Base-by-base conservation (phyloP, 176 grass and related monocot species). In the Oryza rufipogon region DNA sequence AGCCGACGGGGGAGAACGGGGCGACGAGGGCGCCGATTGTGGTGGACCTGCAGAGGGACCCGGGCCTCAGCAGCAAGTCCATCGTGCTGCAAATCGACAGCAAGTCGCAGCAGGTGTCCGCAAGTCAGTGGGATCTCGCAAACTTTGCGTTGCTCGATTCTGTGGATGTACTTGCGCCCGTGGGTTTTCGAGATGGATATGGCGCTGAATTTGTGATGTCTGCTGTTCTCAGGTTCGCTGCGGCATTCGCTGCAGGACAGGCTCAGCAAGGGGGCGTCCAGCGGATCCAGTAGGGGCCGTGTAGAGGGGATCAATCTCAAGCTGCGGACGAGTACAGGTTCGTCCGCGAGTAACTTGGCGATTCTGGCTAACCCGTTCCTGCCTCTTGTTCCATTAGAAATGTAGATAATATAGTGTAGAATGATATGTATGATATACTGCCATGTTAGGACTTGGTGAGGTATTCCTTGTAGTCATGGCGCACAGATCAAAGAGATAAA, bases 1-100 rank as follows among this genome's bases (percentile, higher is more conserved):
- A 98, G 96, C 96, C 96, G 26, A 98, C 93, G 23, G 96, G 96
- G 83, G 96, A 98, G 90, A 98, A 98, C 71, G 96, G 93, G 13
- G 96, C 96, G 17, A 98, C 96, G 36, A 88, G 93, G 76, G 93
- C 93, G 44, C 93, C 96, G 5, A 95, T 98, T 42, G 88, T 86
- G 52, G 86, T 98, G 49, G 96, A 95, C 87, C 83, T 98, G 64
- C 93, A 94, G 81, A 80, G 83, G 77, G 96, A 98, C 47, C 85
- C 81, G 23, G 94, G 85, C 1, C 83, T 98, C 66, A 95, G 85
- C 70, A 90, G 83, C 83, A 98, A 95, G 87, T 90, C 91, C 33
- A 98, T 98, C 81, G 86, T 98, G 32, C 84, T 98, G 54, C 96
- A 95, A 88, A 86, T 93, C 78, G 93, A 98, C 16, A 95, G 78